Evolutionary conservation across 139 green algal genomes (phyloP), one percentile per base, ranked within the genome.

Genomic region (Nannochloris sp.): DNA sequence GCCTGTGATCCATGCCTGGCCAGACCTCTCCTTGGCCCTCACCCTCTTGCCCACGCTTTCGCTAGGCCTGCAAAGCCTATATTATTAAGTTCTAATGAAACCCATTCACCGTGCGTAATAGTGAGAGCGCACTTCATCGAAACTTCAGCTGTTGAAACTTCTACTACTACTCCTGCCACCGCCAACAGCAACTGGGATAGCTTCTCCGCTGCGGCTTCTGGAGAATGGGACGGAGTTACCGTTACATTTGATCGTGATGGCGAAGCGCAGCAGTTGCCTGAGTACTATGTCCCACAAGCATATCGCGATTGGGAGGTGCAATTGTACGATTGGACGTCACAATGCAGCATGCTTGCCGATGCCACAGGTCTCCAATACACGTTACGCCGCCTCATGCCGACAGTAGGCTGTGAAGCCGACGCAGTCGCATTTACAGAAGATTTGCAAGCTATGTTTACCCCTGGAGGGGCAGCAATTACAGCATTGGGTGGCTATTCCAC

Each of bases 401-500:
- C 84, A 8, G 84, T 89, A 4, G 85, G 85, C 25, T 92, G 87
- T 53, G 87, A 93, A 60, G 87, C 87, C 1, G 86, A 93, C 48
- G 87, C 87, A 0, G 66, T 90, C 1, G 86, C 64, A 14, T 73
- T 60, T 36, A 71, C 34, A 10, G 23, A 57, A 35, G 57, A 75
- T 23, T 38, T 33, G 0, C n/a, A 57, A 23, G 34, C 57, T 54
- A 12, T 73, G 31, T 66, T 72, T 32, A 33, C 4, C 7, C 19
- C 24, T 29, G 25, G 34, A 54, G 24, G 57, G 29, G 24, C 38
- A 38, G 12, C 25, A 3, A 34, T 55, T 31, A 55, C 33, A 0
- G 19, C 66, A 2, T 32, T 71, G 6, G 78, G 74, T 33, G 58
- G 58, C 35, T 81, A 74, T 54, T 64, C 61, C 37, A 8, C 30